Percentiles rank a stretch among this genome's conserved stretches.
Evolutionary conservation across 768 basidiomycete species (phyloP).

Genomic region (Wakefieldia striispora): DNA sequence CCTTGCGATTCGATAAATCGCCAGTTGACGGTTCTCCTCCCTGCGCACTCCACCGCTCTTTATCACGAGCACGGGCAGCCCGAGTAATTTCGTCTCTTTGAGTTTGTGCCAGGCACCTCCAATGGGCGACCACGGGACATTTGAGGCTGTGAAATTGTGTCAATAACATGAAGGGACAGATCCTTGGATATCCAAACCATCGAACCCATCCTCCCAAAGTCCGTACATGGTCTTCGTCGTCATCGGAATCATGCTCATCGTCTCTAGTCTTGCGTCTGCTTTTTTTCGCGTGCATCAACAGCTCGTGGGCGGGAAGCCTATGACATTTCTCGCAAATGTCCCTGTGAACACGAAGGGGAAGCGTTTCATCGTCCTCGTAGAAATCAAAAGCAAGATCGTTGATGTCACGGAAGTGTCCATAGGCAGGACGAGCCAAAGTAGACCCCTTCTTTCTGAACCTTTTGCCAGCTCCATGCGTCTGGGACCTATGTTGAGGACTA

Average conservation of each 20-base stretch:
- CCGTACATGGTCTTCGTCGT: conserved; percentile 49
- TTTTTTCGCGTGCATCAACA: conserved; percentile 43
- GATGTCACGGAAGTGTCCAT: conserved; percentile 46
- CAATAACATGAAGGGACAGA: conserved; percentile 4
- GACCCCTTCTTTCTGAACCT: conserved; percentile 31
- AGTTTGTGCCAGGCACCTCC: conserved; percentile 63
- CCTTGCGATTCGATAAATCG: conserved; percentile 44
- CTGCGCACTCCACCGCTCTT: conserved; percentile 35
- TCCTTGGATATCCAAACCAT: conserved; percentile 52
- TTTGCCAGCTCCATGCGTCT: conserved; percentile 1
- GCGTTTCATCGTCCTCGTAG: conserved; percentile 55
- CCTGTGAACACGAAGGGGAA: conserved; percentile 59
- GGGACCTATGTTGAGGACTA: conserved; percentile 8
- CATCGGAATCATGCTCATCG: conserved; percentile 45
- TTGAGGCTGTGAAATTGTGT: conserved; percentile 50
- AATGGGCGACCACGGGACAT: conserved; percentile 76
- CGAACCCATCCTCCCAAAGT: conserved; percentile 78
- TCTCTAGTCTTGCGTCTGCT: conserved; percentile 39
- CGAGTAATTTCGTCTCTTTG: conserved; percentile 74
- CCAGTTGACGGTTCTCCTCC: conserved; percentile 19
- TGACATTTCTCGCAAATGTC: conserved; percentile 72
- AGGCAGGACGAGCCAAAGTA: conserved; percentile 44
- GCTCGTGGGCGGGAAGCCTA: conserved; percentile 52
- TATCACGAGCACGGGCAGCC: conserved; percentile 57
- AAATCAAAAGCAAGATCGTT: conserved; percentile 40